Evolutionary conservation across 2,329 filamentous ascomycete genomes (phyloP).

Genomic region (Dendrostoma leiphaemia): DNA sequence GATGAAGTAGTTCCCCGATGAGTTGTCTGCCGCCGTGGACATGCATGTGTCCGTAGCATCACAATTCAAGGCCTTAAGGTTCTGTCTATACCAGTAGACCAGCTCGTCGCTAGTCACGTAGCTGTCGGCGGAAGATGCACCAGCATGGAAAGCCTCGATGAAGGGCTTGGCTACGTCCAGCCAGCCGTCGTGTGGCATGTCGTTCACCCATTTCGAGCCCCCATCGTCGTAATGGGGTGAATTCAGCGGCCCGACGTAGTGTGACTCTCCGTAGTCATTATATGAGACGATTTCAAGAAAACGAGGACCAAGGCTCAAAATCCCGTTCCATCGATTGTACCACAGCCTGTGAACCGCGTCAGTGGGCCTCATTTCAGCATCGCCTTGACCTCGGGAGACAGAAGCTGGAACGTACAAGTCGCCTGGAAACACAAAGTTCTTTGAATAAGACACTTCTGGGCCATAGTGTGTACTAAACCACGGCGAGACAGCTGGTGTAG

Average conservation of each 20-base stretch:
- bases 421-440: slow-evolving; percentile 58
- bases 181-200: slow-evolving; percentile 52
- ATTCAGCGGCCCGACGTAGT: slow-evolving; percentile 50
- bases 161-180: slow-evolving; percentile 52
- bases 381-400: neutral
- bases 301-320: slow-evolving; percentile 41
- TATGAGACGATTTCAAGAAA: slow-evolving; percentile 48
- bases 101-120: slow-evolving; percentile 47
- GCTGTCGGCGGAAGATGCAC: slow-evolving; percentile 30
- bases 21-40: slow-evolving; percentile 39
- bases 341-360: slow-evolving; percentile 36
- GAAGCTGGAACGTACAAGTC: slow-evolving; percentile 39
- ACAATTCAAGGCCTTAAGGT: slow-evolving; percentile 43
- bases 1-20: slow-evolving; percentile 49
- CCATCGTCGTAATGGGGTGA: slow-evolving; percentile 41
- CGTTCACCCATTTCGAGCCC: slow-evolving; percentile 48
- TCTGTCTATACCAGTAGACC: slow-evolving; percentile 56
- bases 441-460: slow-evolving; percentile 40
- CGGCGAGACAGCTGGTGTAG: slow-evolving; percentile 22
- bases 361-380: neutral
- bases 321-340: slow-evolving; percentile 54
- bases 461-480: slow-evolving; percentile 46
- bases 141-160: slow-evolving; percentile 51
- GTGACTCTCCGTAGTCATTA: slow-evolving; percentile 53
- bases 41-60: slow-evolving; percentile 51